phyloP scores from a whole-genome alignment of 495 filamentous ascomycete genomes.

The Penicillium bialowiezense region DNA sequence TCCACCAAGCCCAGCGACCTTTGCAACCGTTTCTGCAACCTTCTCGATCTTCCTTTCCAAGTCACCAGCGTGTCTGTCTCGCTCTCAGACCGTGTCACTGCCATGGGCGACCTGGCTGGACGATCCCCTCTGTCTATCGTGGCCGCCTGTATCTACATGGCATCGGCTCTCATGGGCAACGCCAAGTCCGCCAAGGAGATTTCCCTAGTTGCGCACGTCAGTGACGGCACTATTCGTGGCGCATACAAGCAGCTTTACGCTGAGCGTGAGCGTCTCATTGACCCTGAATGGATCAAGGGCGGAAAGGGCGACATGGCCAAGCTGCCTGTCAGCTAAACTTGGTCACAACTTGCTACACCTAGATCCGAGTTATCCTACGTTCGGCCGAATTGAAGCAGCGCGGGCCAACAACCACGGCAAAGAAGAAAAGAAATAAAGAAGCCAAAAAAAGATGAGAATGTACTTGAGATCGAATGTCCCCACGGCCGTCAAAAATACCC shows the following conservation, averaged over 20 bases:
- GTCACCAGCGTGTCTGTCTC: conserved; percentile 70
- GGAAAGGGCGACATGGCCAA: conserved; percentile 66
- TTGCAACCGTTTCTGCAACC: conserved; percentile 82
- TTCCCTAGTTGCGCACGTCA: conserved; percentile 74
- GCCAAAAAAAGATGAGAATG: neutral
- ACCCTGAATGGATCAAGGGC: conserved; percentile 68
- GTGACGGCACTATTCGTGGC: conserved; percentile 92
- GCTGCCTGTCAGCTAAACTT: conserved; percentile 54
- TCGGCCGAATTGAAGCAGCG: neutral
- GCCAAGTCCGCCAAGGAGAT: conserved; percentile 83
- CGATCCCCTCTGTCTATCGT: conserved; percentile 93
- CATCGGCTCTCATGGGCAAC: conserved; percentile 76
- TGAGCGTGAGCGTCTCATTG: conserved; percentile 69
- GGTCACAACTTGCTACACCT: neutral
- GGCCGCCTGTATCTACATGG: conserved; percentile 94
- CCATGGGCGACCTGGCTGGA: conserved; percentile 76
- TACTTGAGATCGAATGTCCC: neutral
- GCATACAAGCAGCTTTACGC: conserved; percentile 86
- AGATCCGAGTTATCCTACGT: neutral
- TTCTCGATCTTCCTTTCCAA: conserved; percentile 64
- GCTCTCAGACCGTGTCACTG: conserved; percentile 70
- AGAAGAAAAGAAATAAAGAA: neutral
- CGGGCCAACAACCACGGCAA: neutral
- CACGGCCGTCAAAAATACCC: neutral
- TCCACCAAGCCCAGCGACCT: conserved; percentile 83